phyloP scores from a whole-genome alignment of 192 early-diverging fungal species.

The Lobulomyces angularis region DNA sequence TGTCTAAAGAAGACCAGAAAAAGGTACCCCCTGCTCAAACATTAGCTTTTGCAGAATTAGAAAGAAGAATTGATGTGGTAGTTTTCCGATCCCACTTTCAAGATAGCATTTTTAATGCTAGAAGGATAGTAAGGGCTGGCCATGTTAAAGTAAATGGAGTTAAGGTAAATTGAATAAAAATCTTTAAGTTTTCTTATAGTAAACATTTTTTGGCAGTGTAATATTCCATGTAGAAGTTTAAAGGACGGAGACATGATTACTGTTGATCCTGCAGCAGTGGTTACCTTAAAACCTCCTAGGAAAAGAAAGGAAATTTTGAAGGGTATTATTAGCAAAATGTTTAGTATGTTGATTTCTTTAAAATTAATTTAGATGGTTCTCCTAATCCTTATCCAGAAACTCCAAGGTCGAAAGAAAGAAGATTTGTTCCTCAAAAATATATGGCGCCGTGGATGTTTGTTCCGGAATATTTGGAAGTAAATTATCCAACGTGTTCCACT shows the following conservation, averaged over 20 bases:
- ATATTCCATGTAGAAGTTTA: constrained; percentile 59
- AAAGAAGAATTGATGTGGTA: constrained; percentile 85
- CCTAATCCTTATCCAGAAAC: neutral
- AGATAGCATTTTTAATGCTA: constrained; percentile 70
- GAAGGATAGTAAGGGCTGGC: constrained; percentile 67
- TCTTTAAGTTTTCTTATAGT: constrained; percentile 1
- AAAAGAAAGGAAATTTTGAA: no score
- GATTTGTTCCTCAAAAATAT: constrained; percentile 46
- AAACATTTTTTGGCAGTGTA: constrained; percentile 28
- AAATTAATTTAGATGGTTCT: no score
- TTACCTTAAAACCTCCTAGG: constrained; percentile 15
- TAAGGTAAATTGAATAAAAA: constrained; percentile 32
- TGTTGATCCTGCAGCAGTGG: constrained; percentile 62
- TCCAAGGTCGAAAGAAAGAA: constrained; percentile 43
- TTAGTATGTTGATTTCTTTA: neutral
- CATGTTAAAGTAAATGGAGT: constrained; percentile 88
- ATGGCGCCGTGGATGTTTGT: constrained; percentile 86
- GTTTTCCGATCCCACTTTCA: constrained; percentile 89
- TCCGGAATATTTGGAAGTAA: constrained; percentile 93
- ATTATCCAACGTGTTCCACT: constrained; percentile 83
- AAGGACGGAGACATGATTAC: constrained; percentile 81
- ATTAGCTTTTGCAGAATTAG: constrained; percentile 75
- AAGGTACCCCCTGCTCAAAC: constrained; percentile 32
- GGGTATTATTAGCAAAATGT: neutral
- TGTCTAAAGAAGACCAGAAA: constrained; percentile 21